phyloP scores from a whole-genome alignment of 106 monocot genomes.

The Dactylorhiza incarnata region DNA sequence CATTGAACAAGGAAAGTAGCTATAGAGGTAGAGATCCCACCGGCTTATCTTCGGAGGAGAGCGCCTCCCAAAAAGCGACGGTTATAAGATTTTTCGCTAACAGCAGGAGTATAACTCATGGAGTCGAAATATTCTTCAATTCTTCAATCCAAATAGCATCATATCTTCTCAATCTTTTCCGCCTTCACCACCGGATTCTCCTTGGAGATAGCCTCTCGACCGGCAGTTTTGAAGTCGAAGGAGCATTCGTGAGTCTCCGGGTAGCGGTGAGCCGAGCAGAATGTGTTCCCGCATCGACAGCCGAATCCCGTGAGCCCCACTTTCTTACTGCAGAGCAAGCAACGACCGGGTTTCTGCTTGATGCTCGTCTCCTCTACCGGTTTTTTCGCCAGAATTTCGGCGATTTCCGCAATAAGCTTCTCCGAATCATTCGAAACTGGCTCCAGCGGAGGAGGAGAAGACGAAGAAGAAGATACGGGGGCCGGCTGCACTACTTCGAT shows the following conservation, averaged over 20 bases:
- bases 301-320: constrained; percentile 41
- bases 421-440: neutral
- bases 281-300: constrained; percentile 38
- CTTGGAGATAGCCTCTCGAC: constrained; percentile 12
- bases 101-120: neutral
- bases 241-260: constrained; percentile 24
- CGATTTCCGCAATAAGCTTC: neutral
- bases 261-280: constrained; percentile 36
- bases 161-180: constrained; percentile 17
- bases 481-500: constrained; percentile 3
- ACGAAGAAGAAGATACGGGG: constrained; percentile 7
- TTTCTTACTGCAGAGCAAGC: constrained; percentile 25
- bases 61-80: too few relatives aligned
- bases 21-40: too few relatives aligned
- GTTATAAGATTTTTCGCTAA: too few relatives aligned
- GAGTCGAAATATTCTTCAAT: neutral
- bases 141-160: neutral
- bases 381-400: neutral
- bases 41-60: too few relatives aligned
- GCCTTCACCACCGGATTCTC: constrained; percentile 15
- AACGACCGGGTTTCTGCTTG: constrained; percentile 20
- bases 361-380: constrained; percentile 3
- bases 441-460: constrained; percentile 2
- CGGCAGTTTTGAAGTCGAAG: constrained; percentile 31
- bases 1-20: too few relatives aligned